Evolutionary conservation across 345 rosid genomes (phyloP).

Genomic region (Viola odorata): DNA sequence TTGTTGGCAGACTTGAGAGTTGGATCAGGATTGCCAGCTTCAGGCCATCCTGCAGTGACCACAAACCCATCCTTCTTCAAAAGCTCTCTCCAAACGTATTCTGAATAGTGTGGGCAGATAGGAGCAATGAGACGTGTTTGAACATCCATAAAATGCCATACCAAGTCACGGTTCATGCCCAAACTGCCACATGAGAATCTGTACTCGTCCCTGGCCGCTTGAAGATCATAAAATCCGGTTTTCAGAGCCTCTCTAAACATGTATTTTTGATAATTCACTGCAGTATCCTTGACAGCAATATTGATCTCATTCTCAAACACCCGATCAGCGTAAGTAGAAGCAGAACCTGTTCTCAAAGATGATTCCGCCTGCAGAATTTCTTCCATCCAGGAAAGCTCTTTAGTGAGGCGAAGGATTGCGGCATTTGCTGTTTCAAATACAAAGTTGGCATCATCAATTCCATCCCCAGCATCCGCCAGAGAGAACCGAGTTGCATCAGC

Average conservation of each 20-base stretch:
- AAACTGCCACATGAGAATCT: conserved; percentile 71
- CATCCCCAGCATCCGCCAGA: conserved; percentile 96
- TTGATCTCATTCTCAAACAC: conserved; percentile 90
- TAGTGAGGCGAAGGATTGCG: conserved; percentile 79
- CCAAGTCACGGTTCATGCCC: conserved; percentile 66
- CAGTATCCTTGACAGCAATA: conserved; percentile 70
- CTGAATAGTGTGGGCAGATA: conserved; percentile 90
- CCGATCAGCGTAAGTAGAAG: conserved; percentile 71
- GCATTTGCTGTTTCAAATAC: conserved; percentile 87
- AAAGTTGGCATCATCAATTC: conserved; percentile 96
- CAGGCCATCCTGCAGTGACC: conserved; percentile 90
- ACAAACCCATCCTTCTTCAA: conserved; percentile 74
- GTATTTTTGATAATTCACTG: conserved; percentile 52
- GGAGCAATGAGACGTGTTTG: conserved; percentile 87
- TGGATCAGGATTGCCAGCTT: conserved; percentile 57
- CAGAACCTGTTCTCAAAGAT: conserved; percentile 61
- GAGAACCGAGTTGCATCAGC: conserved; percentile 88
- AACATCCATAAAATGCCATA: conserved; percentile 77
- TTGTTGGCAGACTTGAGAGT: conserved; percentile 79
- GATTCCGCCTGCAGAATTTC: conserved; percentile 63
- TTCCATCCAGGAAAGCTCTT: conserved; percentile 90
- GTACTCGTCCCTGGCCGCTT: conserved; percentile 91
- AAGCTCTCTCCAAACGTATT: conserved; percentile 83
- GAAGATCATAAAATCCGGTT: conserved; percentile 85
- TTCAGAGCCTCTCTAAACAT: conserved; percentile 94